Percentiles rank a stretch among this genome's conserved stretches.
Evolutionary conservation across 1,284 basidiomycete genomes (phyloP).

Genomic region (Exobasidium rhododendri): DNA sequence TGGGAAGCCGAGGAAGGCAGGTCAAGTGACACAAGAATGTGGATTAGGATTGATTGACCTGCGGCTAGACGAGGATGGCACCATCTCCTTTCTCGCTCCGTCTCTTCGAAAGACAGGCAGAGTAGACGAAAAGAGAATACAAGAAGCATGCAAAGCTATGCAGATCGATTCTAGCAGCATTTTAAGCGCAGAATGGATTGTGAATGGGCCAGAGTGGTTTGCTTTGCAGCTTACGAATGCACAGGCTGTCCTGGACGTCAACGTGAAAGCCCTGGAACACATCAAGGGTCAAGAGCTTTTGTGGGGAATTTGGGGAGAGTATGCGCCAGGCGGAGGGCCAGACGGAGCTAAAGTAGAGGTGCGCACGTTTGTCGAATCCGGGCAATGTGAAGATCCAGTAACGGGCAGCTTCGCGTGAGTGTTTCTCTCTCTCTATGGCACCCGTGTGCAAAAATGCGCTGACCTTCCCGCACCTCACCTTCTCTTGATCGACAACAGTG

Average conservation of each 20-base stretch:
- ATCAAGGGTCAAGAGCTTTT: constrained; percentile 18
- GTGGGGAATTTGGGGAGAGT: constrained; percentile 36
- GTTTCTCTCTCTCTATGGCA: constrained; percentile 30
- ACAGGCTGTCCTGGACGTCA: constrained; percentile 28
- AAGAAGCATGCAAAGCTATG: constrained; percentile 20
- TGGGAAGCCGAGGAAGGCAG: constrained; percentile 14
- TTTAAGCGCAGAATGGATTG: constrained; percentile 29
- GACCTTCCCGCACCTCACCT: too few relatives aligned
- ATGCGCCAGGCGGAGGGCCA: constrained; percentile 21
- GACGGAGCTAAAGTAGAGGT: constrained; percentile 26
- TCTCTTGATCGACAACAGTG: too few relatives aligned
- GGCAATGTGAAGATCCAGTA: constrained; percentile 39
- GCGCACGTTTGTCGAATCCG: constrained; percentile 24
- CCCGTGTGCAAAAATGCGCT: not conserved
- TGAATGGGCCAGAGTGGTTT: constrained; percentile 45
- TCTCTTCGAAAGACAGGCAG: constrained; percentile 25
- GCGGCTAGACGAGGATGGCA: constrained; percentile 12
- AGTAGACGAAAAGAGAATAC: constrained; percentile 21
- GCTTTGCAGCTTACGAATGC: constrained; percentile 30
- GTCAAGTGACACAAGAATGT: constrained; percentile 37
- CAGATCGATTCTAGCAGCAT: constrained; percentile 21
- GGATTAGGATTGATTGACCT: constrained; percentile 32
- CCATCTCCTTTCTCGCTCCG: constrained; percentile 29
- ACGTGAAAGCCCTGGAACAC: constrained; percentile 15
- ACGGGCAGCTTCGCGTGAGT: constrained; percentile 42